Evolutionary conservation across 257 asterid species (phyloP).

Genomic region (Salvia splendens): DNA sequence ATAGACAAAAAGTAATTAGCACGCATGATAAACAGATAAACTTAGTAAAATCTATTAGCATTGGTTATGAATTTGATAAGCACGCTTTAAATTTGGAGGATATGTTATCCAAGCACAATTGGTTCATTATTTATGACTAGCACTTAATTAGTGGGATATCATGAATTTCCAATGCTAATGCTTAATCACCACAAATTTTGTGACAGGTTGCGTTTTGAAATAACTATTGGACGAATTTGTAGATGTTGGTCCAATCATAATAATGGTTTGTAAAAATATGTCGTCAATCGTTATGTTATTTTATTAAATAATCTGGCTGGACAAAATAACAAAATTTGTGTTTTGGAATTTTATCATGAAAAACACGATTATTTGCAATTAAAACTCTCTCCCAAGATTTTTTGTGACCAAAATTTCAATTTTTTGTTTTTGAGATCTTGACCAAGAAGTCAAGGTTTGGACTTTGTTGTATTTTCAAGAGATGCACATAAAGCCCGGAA

Average conservation of each 20-base stretch:
- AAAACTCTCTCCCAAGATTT: too few relatives aligned
- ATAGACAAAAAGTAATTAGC: too few relatives aligned
- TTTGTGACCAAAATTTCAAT: too few relatives aligned
- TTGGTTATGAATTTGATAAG: not conserved
- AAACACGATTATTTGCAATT: too few relatives aligned
- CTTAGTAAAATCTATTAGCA: not conserved
- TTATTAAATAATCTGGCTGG: too few relatives aligned
- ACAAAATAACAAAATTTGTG: too few relatives aligned
- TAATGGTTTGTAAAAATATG: not conserved
- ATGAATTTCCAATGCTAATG: not conserved
- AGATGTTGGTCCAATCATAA: not conserved
- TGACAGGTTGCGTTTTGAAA: conserved; percentile 12
- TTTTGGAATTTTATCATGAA: too few relatives aligned
- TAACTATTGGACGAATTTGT: not conserved
- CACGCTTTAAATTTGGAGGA: not conserved
- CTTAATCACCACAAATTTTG: conserved; percentile 7
- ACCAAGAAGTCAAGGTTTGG: too few relatives aligned
- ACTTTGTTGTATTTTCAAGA: too few relatives aligned
- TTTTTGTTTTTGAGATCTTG: too few relatives aligned
- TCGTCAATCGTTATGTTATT: too few relatives aligned
- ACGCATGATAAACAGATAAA: not conserved
- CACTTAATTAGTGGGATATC: conserved; percentile 25
- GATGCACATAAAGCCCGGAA: too few relatives aligned
- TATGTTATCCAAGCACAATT: conserved; percentile 6
- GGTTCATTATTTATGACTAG: conserved; percentile 18